Evolutionary conservation across 768 basidiomycete species (phyloP).

Genomic region (Pulveroboletus sp.): DNA sequence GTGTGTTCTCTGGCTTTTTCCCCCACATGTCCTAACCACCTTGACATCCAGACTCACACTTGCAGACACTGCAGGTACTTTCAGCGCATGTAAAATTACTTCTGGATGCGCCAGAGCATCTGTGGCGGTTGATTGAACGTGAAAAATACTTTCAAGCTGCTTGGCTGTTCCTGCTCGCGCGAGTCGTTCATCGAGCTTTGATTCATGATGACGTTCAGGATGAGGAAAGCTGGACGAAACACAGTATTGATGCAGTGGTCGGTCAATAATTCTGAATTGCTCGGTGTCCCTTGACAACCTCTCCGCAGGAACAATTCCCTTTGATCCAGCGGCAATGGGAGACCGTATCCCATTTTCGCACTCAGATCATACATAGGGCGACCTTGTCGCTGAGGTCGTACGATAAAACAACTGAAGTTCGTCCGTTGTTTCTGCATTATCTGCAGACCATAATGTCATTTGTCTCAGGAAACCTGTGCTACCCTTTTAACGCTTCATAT

Average conservation of each 20-base stretch:
- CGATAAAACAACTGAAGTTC: conserved; percentile 49
- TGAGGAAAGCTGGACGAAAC: conserved; percentile 53
- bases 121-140: conserved; percentile 83
- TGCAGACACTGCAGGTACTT: conserved; percentile 65
- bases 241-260: conserved; percentile 63
- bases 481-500: conserved; percentile 80
- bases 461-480: conserved; percentile 62
- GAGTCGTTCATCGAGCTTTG: conserved; percentile 79
- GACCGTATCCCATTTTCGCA: conserved; percentile 75
- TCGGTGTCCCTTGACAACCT: not conserved
- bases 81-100: conserved; percentile 91
- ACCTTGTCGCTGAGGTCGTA: conserved; percentile 71
- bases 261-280: conserved; percentile 13
- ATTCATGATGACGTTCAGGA: conserved; percentile 61
- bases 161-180: conserved; percentile 81
- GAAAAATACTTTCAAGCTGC: conserved; percentile 79
- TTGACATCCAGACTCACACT: conserved; percentile 50
- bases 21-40: not conserved
- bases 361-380: conserved; percentile 87
- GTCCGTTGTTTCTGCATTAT: conserved; percentile 10
- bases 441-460: not conserved
- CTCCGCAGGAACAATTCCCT: conserved; percentile 73
- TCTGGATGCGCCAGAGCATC: conserved; percentile 85
- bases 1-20: conserved; percentile 29
- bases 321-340: conserved; percentile 94